These are phyloP conservation scores for Trichaptum fuscoviolaceum DNA, from an alignment of 768 basidiomycete genomes.

Conservation along the genomic window DNA sequence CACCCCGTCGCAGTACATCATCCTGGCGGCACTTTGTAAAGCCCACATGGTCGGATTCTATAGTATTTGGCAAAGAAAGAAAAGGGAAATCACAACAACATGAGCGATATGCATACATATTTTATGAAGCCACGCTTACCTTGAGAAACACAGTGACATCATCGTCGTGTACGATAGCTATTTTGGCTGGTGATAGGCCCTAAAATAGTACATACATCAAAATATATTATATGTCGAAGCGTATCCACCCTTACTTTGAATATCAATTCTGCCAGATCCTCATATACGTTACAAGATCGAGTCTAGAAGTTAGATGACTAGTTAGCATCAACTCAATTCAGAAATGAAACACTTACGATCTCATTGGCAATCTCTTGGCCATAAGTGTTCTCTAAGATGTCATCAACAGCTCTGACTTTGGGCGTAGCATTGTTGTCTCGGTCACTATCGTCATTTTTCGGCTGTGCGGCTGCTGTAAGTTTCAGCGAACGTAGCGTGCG, in stretches of 20 bases:
- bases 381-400: neutral
- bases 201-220: neutral
- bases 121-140: neutral
- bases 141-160: neutral
- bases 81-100: neutral
- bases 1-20: neutral
- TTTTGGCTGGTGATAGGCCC: neutral
- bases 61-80: neutral
- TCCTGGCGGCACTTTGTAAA: neutral
- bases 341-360: neutral
- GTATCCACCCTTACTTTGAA: neutral
- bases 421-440: neutral
- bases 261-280: neutral
- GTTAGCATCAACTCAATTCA: neutral
- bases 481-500: neutral
- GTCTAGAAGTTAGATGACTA: neutral
- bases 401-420: neutral
- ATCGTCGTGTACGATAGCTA: neutral
- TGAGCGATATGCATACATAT: neutral
- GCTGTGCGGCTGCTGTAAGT: neutral
- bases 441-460: neutral
- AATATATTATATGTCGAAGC: neutral
- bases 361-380: neutral
- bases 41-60: neutral
- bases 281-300: neutral